These are phyloP conservation scores for Hypoxylon subgilvum DNA, from an alignment of 495 filamentous ascomycete genomes.

Conservation along the genomic window DNA sequence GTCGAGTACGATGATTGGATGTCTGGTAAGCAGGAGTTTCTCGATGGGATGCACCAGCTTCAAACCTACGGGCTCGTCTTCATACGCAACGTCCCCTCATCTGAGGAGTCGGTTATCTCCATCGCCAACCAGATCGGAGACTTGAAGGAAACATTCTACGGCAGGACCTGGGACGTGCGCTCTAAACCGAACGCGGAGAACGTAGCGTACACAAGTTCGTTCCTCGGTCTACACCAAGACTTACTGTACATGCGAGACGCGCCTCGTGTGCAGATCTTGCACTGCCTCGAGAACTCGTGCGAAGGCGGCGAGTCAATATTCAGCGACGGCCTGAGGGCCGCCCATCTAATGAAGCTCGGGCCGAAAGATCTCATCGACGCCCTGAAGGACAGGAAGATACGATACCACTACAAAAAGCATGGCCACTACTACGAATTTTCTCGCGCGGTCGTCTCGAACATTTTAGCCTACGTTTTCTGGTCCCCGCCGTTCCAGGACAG, in stretches of 20 bases:
- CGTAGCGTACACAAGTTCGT: conserved; percentile 82
- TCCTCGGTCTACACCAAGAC: conserved; percentile 89
- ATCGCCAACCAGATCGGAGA: conserved; percentile 75
- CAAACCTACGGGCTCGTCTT: conserved; percentile 71
- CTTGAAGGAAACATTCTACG: conserved; percentile 85
- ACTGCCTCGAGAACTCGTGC: conserved; percentile 78
- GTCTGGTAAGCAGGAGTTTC: conserved; percentile 49
- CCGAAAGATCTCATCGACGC: background rate
- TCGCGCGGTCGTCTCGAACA: conserved; percentile 58
- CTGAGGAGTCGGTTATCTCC: conserved; percentile 66
- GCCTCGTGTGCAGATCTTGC: conserved; percentile 82
- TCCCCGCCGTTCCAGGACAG: conserved; percentile 57
- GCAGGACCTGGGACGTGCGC: conserved; percentile 84
- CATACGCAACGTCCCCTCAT: conserved; percentile 69
- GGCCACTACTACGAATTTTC: conserved; percentile 63
- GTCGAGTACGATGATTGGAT: conserved; percentile 76
- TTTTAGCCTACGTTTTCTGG: conserved; percentile 61
- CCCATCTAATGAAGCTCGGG: conserved; percentile 45
- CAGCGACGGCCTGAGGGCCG: conserved; percentile 70
- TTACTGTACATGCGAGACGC: conserved; percentile 83
- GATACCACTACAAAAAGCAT: conserved; percentile 74
- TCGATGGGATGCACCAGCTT: conserved; percentile 65
- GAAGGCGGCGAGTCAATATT: conserved; percentile 84
- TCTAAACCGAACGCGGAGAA: conserved; percentile 80
- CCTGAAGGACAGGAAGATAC: conserved; percentile 39